Conservation (phyloP, 352 stramenopile species). For the Pythium phragmiticola region DNA sequence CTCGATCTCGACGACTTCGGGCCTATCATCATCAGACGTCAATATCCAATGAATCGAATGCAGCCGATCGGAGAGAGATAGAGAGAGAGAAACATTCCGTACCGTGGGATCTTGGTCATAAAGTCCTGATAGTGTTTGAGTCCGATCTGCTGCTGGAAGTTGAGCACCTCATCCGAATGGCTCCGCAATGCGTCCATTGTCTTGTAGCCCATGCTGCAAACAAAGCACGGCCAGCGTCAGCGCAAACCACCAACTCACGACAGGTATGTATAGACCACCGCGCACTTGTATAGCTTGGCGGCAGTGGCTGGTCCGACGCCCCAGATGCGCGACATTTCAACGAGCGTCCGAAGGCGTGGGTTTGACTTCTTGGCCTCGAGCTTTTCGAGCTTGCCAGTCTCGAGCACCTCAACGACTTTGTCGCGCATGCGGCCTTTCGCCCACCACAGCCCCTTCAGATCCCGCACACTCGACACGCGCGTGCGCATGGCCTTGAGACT, state of each 20-base stretch:
- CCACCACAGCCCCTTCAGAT: conserved; percentile 66
- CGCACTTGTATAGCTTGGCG: conserved; percentile 70
- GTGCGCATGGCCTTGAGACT: conserved; percentile 68
- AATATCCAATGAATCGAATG: no score
- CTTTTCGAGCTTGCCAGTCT: conserved; percentile 72
- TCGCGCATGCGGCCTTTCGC: conserved; percentile 63
- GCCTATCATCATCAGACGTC: conserved; percentile 25
- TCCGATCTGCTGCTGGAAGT: conserved; percentile 69
- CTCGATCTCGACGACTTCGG: conserved; percentile 75
- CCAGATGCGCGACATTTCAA: conserved; percentile 73
- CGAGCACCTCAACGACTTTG: conserved; percentile 76
- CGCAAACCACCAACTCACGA: background rate
- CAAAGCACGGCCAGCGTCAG: background rate
- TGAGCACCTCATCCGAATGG: conserved; percentile 43
- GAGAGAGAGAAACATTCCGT: background rate
- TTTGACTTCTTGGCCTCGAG: conserved; percentile 81
- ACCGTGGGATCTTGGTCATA: conserved; percentile 73
- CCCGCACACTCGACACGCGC: conserved; percentile 54
- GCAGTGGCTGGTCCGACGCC: conserved; percentile 77
- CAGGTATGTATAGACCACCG: no score
- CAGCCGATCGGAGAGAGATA: background rate
- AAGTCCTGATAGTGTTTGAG: conserved; percentile 83
- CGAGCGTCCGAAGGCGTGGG: conserved; percentile 47
- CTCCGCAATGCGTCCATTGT: conserved; percentile 49
- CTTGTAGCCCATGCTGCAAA: conserved; percentile 54